Evolutionary conservation across 345 rosid species (phyloP), one percentile per base, ranked within the genome.

Genomic region (Camelina neglecta): DNA sequence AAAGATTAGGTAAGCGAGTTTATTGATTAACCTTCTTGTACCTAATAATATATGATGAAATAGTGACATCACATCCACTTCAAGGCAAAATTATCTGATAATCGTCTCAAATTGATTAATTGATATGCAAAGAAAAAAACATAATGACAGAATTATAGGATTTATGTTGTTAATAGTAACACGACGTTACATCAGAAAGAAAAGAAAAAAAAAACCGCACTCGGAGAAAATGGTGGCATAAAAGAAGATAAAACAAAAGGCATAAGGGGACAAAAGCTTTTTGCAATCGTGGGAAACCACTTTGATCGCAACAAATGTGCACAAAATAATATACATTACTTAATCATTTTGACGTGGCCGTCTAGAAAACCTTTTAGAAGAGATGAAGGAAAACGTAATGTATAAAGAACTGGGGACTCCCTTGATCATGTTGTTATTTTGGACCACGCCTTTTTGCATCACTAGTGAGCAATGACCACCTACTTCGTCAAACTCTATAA

Each of bases 201-300:
- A 29, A 29, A 5, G 18, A 18, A 29, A 29, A 39, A 50, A 66
- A 47, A 50, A 75, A 16, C 31, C 74, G 31, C 79, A 75, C 79
- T 60, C 20, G 6, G 41, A 51, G 74, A 75, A 53, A 53, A 67
- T 42, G 39, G 8, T 8, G 79, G 63, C 48, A 65, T 15, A 55
- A 73, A 73, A 74, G 50, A 45, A 12, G 20, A 55, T 29, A 54
- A 55, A 36, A 68, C 11, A 75, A 39, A 13, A 47, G 47, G 24
- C 11, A 58, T 0, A 68, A 31, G 33, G 41, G 65, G 70, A 42
- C 65, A 61, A 68, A 44, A 50, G 38, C 38, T 50, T 35, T 61
- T n/a, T 62, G 45, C 60, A 20, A 76, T 69, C 60, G 75, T 76
- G 80, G 80, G 42, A 70, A 70, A 61, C 75, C 71, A 76, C 75